Base-by-base conservation (phyloP, 129 eudicot genomes). In the Tanacetum coccineum region DNA sequence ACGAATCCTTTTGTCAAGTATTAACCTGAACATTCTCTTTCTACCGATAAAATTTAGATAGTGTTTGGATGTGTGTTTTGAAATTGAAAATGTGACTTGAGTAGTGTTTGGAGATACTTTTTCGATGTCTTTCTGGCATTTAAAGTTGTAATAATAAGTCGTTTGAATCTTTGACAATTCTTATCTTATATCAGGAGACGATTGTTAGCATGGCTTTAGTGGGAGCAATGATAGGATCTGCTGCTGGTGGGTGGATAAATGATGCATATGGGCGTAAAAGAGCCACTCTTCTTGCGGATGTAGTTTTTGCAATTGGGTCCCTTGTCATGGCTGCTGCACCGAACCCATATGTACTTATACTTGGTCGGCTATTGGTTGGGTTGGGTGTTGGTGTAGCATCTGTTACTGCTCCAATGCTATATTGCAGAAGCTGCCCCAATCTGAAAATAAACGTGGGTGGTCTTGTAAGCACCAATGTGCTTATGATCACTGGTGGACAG, bases 191-290 rank as follows among this genome's bases (percentile, higher is more conserved):
- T 62, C 80, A 93, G 99, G 96, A 93, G 80, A 93, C 99, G 45
- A 93, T 93, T 60, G 99, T 93, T 11, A 93, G 96, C 83, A 93
- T 93, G 99, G 99, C 96, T 76, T 66, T 89, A 71, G 99, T 93
- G 7, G 99, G 96, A 66, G 99, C 99, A 66, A 89, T 93, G 77
- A 81, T 93, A 50, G 99, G 99, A 68, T 87, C 99, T 42, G 87
- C 86, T n/a, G 67, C 68, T 61, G 99, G 86, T 10, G 99, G 99
- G 36, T 89, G 90, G 99, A 63, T 93, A 59, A 93, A 84, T 69
- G 99, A 93, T 67, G 59, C 72, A 64, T 93, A 81, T 52, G 99
- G 99, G 62, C 95, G 99, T 50, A 93, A 86, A 67, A 83, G 79
- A 61, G 99, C 99, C 48, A 88, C 96, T 57, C 95, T 93, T 49